Percentiles rank a stretch among this genome's conserved stretches.
Conservation (phyloP, 192 early-diverging fungal species). For the Jimgerdemannia flammicorona region DNA sequence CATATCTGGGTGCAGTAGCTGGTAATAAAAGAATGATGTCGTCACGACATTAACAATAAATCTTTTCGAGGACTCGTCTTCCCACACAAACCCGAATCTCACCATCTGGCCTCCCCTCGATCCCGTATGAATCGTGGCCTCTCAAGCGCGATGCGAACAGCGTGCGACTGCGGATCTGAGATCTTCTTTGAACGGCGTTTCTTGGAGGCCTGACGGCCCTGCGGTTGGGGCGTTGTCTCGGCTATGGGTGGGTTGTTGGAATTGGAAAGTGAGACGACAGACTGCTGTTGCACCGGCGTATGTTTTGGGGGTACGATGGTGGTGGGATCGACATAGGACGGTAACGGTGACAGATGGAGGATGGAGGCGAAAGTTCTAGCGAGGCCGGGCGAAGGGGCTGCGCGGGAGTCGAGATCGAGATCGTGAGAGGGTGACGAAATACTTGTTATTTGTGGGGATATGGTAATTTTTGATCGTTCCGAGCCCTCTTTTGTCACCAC, state of each 20-base stretch:
- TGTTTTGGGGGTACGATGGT: neutral
- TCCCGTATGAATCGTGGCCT: neutral
- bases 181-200: neutral
- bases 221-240: neutral
- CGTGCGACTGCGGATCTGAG: neutral
- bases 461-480: too few species aligned
- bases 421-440: too few species aligned
- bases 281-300: too few species aligned
- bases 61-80: too few species aligned
- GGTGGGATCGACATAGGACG: neutral
- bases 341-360: neutral
- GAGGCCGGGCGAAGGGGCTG: too few species aligned
- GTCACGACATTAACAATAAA: too few species aligned
- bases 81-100: neutral
- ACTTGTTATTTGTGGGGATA: too few species aligned
- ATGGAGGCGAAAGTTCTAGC: neutral
- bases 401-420: too few species aligned
- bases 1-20: slow-evolving; percentile 5
- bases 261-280: too few species aligned
- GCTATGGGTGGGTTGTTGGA: too few species aligned
- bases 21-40: neutral
- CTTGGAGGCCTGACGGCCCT: neutral
- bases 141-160: neutral
- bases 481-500: too few species aligned
- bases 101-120: neutral